Evolutionary conservation across 2,329 filamentous ascomycete genomes (phyloP), one percentile per base, ranked within the genome.

Genomic region (Zasmidium citrigriseum): DNA sequence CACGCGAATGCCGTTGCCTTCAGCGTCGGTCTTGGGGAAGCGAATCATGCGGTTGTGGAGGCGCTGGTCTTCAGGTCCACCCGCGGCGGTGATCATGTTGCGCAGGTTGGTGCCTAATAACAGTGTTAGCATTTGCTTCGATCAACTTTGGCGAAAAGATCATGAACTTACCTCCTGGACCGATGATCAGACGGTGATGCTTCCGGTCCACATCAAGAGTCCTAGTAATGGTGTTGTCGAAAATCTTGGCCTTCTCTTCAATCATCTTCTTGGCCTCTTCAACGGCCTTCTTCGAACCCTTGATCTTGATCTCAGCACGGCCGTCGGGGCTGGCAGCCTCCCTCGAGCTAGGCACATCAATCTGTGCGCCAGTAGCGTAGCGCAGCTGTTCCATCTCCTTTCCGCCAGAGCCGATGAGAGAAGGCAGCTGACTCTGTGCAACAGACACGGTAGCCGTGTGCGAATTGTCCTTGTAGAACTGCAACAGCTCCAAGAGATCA

Each of bases 131-230:
- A 71, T 48, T 11, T 21, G 18, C 12, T 12, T 22, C 20, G 44
- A 18, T n/a, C 23, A 14, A 47, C 53, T 14, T 38, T 34, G 46
- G 48, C 56, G 1, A 25, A 38, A 45, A 29, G 50, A 44, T 18
- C 41, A 22, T 48, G 46, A 45, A 29, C 89, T 78, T 83, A 93
- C 92, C 95, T 72, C 90, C 89, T 65, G 87, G 81, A 62, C 95
- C 95, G 75, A 99, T 99, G 64, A 99, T 82, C 54, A 88, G 85
- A 76, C 89, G 88, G 78, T 99, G 95, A 76, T 95, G 87, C 80
- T 96, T 96, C 80, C 91, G 90, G 67, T 98, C 93, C n/a, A 99
- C 87, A 29, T 96, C 89, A 50, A 99, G 81, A 12, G 87, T 91
- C 78, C 89, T 87, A 16, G 88, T 86, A 52, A 97, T 83, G n/a